Base-by-base conservation (phyloP, 2,329 filamentous ascomycete species). In the Xylaria sp. region DNA sequence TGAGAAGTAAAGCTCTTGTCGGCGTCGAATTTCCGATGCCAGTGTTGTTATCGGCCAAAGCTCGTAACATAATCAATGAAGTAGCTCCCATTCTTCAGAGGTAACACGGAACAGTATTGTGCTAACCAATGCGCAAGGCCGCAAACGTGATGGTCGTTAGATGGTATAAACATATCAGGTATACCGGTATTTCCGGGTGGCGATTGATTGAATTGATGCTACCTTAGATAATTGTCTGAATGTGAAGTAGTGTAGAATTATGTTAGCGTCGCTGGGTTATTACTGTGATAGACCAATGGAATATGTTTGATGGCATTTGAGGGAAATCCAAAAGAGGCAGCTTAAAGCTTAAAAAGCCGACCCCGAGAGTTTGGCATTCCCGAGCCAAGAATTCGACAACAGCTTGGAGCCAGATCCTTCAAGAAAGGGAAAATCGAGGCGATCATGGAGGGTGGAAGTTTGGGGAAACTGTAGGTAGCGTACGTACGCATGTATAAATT, bases 201-300 rank as follows among this genome's bases (percentile, higher is more conserved):
- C 48, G 15, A n/a, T 32, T 12, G 13, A 20, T 30, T 34, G 34
- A 45, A 53, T 20, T 30, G 10, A 13, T 15, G n/a, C 32, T n/a
- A n/a, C n/a, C n/a, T n/a, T n/a, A 41, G 12, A 25, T 12, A 28
- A 23, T 6, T 36, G 28, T 41, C 28, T 10, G 39, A 6, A 13
- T 13, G 15, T 12, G 10, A 69, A 67, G 64, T 67, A 67, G 64
- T 64, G 64, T 67, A 67, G 64, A 69, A 67, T 63, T 64, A 64
- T 61, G 34, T 28, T 62, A 55, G 39, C 41, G 36, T 43, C 39
- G 23, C n/a, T 48, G 13, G 41, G n/a, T 32, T 23, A 13, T 34
- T 18, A 30, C 5, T 46, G 50, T 13, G 41, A 39, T 41, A 25
- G 34, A 41, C 28, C 53, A 13, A 12, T 32, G 7, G 34, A 43